Evolutionary conservation across 768 basidiomycete genomes (phyloP).

Genomic region (Trametopsis cervina): DNA sequence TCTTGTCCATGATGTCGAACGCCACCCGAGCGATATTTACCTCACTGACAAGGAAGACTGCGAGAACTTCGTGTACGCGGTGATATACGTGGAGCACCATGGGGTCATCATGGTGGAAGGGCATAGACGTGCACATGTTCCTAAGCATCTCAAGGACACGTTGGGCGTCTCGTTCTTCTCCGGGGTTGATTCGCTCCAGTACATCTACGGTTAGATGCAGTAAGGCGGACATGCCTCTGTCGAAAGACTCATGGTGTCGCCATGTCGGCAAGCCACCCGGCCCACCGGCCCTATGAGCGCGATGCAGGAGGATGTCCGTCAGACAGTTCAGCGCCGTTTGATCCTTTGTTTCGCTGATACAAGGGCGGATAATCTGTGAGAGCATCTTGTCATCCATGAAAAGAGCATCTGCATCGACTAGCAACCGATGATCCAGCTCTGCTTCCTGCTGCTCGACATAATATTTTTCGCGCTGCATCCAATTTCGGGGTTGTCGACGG

Average conservation of each 20-base stretch:
- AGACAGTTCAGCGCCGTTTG: conserved; percentile 7
- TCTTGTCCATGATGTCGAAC: conserved; percentile 6
- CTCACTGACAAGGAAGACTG: background rate
- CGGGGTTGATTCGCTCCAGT: conserved; percentile 3
- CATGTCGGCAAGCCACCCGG: conserved; percentile 11
- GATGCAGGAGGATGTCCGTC: conserved; percentile 10
- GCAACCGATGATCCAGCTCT: conserved; percentile 10
- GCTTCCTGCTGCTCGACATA: conserved; percentile 3
- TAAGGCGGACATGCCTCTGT: conserved; percentile 7
- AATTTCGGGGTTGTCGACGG: conserved; percentile 6
- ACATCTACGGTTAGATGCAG: conserved; percentile 12
- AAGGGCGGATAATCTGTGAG: conserved; percentile 9
- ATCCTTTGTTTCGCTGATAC: conserved; percentile 9
- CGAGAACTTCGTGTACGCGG: conserved; percentile 4
- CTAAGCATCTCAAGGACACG: conserved; percentile 3
- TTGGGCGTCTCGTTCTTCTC: background rate
- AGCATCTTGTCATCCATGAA: conserved; percentile 18
- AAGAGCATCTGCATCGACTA: conserved; percentile 12
- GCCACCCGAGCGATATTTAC: background rate
- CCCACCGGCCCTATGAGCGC: conserved; percentile 4
- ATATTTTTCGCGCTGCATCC: conserved; percentile 15
- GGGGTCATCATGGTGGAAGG: conserved; percentile 10
- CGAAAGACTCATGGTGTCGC: conserved; percentile 7
- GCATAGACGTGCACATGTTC: conserved; percentile 11
- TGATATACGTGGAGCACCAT: conserved; percentile 8